phyloP scores from a whole-genome alignment of 1,284 basidiomycete genomes.

The Ceratobasidium sp. region DNA sequence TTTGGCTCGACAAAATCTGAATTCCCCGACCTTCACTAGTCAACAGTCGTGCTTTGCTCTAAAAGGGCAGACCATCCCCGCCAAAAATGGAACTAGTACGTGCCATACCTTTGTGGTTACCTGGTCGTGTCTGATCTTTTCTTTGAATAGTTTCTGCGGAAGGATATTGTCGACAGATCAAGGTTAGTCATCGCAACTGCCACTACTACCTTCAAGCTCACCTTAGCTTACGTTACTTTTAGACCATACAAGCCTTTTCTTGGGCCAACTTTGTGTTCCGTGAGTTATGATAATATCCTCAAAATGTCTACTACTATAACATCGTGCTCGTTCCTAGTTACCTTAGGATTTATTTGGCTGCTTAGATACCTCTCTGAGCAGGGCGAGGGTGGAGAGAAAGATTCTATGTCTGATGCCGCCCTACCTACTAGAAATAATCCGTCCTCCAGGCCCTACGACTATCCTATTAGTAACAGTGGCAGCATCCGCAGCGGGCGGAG shows the following conservation, averaged over 20 bases:
- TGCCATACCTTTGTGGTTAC: too few relatives aligned
- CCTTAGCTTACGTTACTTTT: not conserved
- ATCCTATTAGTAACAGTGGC: not conserved
- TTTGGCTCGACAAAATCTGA: too few relatives aligned
- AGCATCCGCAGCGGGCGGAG: constrained; percentile 6
- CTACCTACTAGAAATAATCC: constrained; percentile 58
- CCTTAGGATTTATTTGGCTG: constrained; percentile 59
- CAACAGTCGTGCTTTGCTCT: constrained; percentile 33
- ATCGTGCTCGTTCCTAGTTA: constrained; percentile 54
- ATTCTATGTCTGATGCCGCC: constrained; percentile 63
- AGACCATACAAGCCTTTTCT: constrained; percentile 64
- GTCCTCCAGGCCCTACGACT: not conserved
- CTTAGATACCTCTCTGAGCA: constrained; percentile 59
- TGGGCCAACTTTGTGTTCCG: constrained; percentile 70
- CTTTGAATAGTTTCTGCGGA: constrained; percentile 62
- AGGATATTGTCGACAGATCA: constrained; percentile 78
- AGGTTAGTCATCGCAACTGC: too few relatives aligned
- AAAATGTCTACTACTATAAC: not conserved
- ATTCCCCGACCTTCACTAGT: not conserved
- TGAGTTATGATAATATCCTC: constrained; percentile 52
- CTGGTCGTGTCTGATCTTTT: constrained; percentile 20
- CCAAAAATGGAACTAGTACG: constrained; percentile 63
- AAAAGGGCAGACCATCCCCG: constrained; percentile 56
- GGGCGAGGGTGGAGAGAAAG: constrained; percentile 60
- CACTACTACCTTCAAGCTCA: not conserved